Base-by-base conservation (phyloP, 78 protist genomes). In the Dictyostelium firmibasis region DNA sequence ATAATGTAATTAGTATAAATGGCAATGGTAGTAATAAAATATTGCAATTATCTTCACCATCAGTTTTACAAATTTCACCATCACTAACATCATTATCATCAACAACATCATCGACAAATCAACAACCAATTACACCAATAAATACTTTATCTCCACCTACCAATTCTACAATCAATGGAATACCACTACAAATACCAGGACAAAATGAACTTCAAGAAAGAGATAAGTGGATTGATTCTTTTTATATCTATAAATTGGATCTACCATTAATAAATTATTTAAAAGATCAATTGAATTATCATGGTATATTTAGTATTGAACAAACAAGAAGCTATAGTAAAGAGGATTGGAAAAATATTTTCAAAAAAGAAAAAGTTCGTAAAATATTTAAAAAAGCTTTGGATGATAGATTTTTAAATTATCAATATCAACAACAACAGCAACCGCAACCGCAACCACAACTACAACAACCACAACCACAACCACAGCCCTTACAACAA, bases 331-430 rank as follows among this genome's bases (percentile, higher is more conserved):
- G 60, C 33, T 16, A 31, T 9, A 2, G 27, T 8, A 18, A 50
- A 33, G 83, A 75, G 4, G 92, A 86, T 13, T 76, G 70, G 76
- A 70, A 43, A 50, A 29, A 25, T 14, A 86, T 86, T 5, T 27
- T 72, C 16, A 79, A 86, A 25, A 86, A 86, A 35, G 29, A 27
- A 5, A 57, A 50, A 53, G 43, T 84, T 18, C 31, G 92, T 10
- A 86, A 76, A 57, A 2, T 38, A 33, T 76, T 86, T 36, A 18
- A 74, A 29, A 86, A 86, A 35, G 83, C 92, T 20, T 67, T 86
- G 11, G 27, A 76, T 8, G 92, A 86, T 23, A 20, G 79, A 13
- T 4, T 16, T 72, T 20, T 27, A 11, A 23, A n/a, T 3, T 27
- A 20, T 6, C 57, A 33, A 36, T 3, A 60, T 2, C 75, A 67